Evolutionary conservation across 176 grass and related monocot species (phyloP).

Genomic region (Typha latifolia): DNA sequence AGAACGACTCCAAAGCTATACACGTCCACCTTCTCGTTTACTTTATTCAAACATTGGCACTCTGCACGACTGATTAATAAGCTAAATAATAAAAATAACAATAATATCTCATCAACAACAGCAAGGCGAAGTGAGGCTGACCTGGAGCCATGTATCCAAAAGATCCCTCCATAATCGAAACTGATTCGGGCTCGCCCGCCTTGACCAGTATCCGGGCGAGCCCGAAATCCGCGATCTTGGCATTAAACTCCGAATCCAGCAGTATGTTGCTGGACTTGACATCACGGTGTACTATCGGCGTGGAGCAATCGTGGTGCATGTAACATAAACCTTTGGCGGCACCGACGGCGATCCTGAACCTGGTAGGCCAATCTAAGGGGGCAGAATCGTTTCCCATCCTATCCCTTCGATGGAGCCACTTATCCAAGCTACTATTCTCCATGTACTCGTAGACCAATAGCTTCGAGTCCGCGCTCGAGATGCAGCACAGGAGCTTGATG

Average conservation of each 20-base stretch:
- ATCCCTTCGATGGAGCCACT: constrained; percentile 30
- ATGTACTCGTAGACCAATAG: constrained; percentile 67
- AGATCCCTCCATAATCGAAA: constrained; percentile 35
- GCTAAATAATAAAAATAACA: not conserved
- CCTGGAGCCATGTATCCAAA: constrained; percentile 84
- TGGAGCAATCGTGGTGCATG: constrained; percentile 48
- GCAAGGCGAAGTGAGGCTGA: not conserved
- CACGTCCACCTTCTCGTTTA: constrained; percentile 66
- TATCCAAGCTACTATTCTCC: constrained; percentile 56
- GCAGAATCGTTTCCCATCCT: not conserved
- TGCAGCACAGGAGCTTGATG: constrained; percentile 53
- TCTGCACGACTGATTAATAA: constrained; percentile 23
- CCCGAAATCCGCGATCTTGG: constrained; percentile 63
- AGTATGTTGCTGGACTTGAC: constrained; percentile 81
- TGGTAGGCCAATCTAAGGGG: constrained; percentile 43
- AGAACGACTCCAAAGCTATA: constrained; percentile 79
- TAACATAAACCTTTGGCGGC: constrained; percentile 38
- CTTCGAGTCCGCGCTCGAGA: constrained; percentile 25
- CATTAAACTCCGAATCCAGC: constrained; percentile 34
- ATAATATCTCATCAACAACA: not conserved
- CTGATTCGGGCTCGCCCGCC: constrained; percentile 27
- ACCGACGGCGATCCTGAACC: constrained; percentile 50
- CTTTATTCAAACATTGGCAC: constrained; percentile 18
- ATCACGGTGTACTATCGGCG: constrained; percentile 49
- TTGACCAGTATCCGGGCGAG: constrained; percentile 41